A percentile compares a stretch with the other conserved stretches of the same genome.
Conservation (phyloP, 2,329 filamentous ascomycete species). For the Thermochaetoides dissita region DNA sequence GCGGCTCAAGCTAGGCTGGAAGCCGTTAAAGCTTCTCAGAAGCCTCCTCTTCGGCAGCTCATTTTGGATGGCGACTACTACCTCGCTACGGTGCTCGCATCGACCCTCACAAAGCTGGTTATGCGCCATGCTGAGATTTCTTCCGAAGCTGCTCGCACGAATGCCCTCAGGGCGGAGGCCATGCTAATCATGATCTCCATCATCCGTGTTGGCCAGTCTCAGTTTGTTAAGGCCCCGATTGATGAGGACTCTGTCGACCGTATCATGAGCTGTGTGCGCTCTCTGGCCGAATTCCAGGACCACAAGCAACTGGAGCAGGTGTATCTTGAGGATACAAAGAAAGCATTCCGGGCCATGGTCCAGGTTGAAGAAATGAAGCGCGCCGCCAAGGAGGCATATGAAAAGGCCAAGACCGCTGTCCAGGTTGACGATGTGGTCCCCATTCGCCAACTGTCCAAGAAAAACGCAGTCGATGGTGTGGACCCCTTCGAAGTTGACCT, state of each 20-base stretch:
- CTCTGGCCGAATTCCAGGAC: conserved; percentile 75
- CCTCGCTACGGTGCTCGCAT: conserved; percentile 84
- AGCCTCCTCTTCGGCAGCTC: conserved; percentile 84
- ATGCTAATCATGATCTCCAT: conserved; percentile 99
- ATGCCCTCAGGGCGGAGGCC: conserved; percentile 85
- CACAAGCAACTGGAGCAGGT: conserved; percentile 84
- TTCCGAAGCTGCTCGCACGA: conserved; percentile 70
- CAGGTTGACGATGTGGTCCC: conserved; percentile 91
- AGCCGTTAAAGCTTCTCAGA: conserved; percentile 92
- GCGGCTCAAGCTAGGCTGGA: conserved; percentile 82
- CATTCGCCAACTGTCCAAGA: conserved; percentile 87
- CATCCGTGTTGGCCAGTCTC: conserved; percentile 93
- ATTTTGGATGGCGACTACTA: conserved; percentile 98
- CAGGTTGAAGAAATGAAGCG: conserved; percentile 96
- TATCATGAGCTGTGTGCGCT: conserved; percentile 94
- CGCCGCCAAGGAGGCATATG: conserved; percentile 80
- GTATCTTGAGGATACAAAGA: conserved; percentile 87
- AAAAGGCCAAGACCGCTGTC: conserved; percentile 85
- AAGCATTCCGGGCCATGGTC: conserved; percentile 94
- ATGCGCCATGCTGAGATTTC: conserved; percentile 96
- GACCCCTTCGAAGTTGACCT: conserved; percentile 84
- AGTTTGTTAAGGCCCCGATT: conserved; percentile 93
- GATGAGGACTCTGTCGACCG: conserved; percentile 97
- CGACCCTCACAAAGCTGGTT: conserved; percentile 89
- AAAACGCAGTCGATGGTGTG: conserved; percentile 65